A percentile compares a stretch with the other conserved stretches of the same genome.
Evolutionary conservation across 495 filamentous ascomycete species (phyloP).

Genomic region (Lophium mytilinum): DNA sequence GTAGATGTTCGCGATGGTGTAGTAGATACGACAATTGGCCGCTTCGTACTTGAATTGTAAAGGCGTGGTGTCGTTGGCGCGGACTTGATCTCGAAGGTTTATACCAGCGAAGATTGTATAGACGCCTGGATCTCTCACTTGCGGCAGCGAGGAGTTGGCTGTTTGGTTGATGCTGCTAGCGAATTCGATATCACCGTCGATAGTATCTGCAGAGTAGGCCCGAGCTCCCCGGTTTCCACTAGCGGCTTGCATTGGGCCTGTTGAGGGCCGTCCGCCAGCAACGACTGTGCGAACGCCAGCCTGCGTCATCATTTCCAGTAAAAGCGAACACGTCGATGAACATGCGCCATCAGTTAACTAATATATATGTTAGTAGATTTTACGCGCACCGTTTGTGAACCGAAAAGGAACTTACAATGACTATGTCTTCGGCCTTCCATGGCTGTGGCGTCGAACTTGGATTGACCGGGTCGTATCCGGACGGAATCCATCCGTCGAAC

Average conservation of each 20-base stretch:
- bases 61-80: slow-evolving; percentile 28
- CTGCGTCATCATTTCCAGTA: background rate
- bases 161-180: background rate
- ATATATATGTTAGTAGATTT: background rate
- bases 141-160: slow-evolving; percentile 1
- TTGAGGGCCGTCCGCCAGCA: background rate
- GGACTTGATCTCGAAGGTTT: slow-evolving; percentile 11
- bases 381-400: background rate
- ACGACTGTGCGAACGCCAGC: background rate
- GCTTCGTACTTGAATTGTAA: slow-evolving; percentile 38
- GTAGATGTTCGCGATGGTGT: background rate
- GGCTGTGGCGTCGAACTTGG: background rate
- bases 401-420: background rate
- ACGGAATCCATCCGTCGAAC: background rate
- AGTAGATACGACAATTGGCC: background rate
- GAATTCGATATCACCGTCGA: slow-evolving; percentile 3
- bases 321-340: background rate
- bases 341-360: background rate
- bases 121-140: slow-evolving; percentile 7
- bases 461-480: background rate
- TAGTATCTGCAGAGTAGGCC: background rate
- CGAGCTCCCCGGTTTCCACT: slow-evolving; percentile 12
- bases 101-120: slow-evolving; percentile 4
- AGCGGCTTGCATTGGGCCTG: slow-evolving; percentile 14
- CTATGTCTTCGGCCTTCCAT: background rate